A percentile compares a stretch with the other conserved stretches of the same genome.
These are phyloP conservation scores for Exophiala calicioides DNA, from an alignment of 2,329 filamentous ascomycete genomes.

Conservation along the genomic window DNA sequence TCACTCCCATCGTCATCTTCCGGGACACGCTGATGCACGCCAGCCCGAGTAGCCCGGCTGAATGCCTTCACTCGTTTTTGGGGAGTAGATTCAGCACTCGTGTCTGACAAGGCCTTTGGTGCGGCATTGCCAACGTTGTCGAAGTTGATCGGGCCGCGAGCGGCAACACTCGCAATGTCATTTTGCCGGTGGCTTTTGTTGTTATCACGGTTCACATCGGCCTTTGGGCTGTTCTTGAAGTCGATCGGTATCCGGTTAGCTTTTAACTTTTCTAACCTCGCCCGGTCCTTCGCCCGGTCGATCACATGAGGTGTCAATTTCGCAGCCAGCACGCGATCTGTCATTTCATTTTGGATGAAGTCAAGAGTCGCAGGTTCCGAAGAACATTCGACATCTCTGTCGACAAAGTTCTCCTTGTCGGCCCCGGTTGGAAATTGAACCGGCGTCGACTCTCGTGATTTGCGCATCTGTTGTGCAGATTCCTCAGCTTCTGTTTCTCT, in stretches of 20 bases:
- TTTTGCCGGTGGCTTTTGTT: constrained; percentile 5
- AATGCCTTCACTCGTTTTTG: constrained; percentile 18
- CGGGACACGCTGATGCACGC: neutral
- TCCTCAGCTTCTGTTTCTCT: neutral
- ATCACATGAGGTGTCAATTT: constrained; percentile 39
- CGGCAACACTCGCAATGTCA: constrained; percentile 18
- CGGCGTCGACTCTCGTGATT: constrained; percentile 19
- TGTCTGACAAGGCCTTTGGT: constrained; percentile 18
- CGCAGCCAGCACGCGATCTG: constrained; percentile 38
- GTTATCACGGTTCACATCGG: neutral
- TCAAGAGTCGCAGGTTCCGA: constrained; percentile 35
- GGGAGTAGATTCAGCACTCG: constrained; percentile 14
- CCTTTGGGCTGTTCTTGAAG: constrained; percentile 15
- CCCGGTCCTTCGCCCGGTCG: constrained; percentile 37
- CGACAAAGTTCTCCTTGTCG: constrained; percentile 20
- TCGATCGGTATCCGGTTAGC: constrained; percentile 22
- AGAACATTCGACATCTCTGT: constrained; percentile 27
- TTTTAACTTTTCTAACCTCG: constrained; percentile 37
- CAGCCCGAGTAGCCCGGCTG: constrained; percentile 11
- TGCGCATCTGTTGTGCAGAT: neutral
- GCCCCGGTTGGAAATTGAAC: constrained; percentile 12
- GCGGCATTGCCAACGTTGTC: constrained; percentile 12
- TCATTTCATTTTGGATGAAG: constrained; percentile 38
- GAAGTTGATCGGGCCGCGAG: constrained; percentile 21
- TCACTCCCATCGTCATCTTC: constrained; percentile 19